Evolutionary conservation across 495 filamentous ascomycete genomes (phyloP).

Genomic region (Eremomyces bilateralis): DNA sequence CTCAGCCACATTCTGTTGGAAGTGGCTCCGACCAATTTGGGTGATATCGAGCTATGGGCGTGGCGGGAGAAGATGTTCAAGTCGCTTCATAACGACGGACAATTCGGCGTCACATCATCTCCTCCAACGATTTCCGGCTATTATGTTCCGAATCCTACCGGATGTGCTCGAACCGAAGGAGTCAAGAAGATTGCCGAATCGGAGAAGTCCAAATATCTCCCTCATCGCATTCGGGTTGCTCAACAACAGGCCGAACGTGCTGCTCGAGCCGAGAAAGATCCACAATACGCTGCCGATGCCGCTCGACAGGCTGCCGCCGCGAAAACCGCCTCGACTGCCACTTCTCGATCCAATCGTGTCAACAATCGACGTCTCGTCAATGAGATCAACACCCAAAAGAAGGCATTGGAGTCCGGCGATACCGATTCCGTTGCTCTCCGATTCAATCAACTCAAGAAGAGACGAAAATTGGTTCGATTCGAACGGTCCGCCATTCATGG

Average conservation of each 20-base stretch:
- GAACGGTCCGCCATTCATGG: conserved; percentile 96
- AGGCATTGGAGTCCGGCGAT: conserved; percentile 34
- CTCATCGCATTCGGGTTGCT: conserved; percentile 89
- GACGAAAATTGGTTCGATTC: conserved; percentile 97
- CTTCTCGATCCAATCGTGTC: conserved; percentile 73
- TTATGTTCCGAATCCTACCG: conserved; percentile 67
- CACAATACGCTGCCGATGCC: conserved; percentile 39
- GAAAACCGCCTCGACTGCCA: conserved; percentile 53
- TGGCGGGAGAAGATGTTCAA: conserved; percentile 86
- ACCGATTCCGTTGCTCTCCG: conserved; percentile 39
- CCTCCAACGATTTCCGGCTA: conserved; percentile 59
- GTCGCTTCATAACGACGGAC: conserved; percentile 42
- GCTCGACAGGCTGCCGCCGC: conserved; percentile 50
- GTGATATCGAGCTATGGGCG: conserved; percentile 54
- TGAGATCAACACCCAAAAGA: conserved; percentile 85
- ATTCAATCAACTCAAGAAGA: conserved; percentile 98
- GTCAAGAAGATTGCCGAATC: conserved; percentile 84
- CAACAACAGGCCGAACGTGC: conserved; percentile 73
- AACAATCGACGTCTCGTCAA: conserved; percentile 87
- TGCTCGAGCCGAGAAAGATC: conserved; percentile 53
- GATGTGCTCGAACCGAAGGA: conserved; percentile 78
- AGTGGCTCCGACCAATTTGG: conserved; percentile 29
- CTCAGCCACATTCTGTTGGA: conserved; percentile 29
- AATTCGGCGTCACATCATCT: conserved; percentile 26
- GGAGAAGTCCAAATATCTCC: conserved; percentile 94